Base-by-base conservation (phyloP, 306 rosid genomes). In the Cicer pinnatifidum region DNA sequence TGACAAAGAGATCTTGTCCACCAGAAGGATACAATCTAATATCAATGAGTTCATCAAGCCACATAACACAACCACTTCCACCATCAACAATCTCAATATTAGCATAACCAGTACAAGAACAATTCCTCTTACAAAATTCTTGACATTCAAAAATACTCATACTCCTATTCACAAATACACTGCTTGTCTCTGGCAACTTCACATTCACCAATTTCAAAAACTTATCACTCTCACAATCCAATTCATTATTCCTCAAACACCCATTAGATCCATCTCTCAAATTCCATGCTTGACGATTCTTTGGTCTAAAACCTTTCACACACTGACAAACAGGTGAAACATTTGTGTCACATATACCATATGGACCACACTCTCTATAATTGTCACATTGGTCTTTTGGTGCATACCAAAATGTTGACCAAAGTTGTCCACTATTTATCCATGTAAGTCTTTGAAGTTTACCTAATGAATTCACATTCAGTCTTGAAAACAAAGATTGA, bases 301-400 rank as follows among this genome's bases (percentile, higher is more conserved):
- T 86, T 0, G 97, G 97, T 0, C 28, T 37, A 52, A 91, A 93
- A 44, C 93, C 96, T 5, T 0, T 71, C 48, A 81, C 6, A 37
- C 98, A 93, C 20, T 68, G 61, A 60, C 97, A 93, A 17, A 88
- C 88, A 1, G 96, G 98, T 0, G 92, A 91, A 1, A 74, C 64
- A 37, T 90, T 81, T 0, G 88, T 11, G 69, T 93, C 91, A 20
- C 98, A 93, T 0, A 93, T 16, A 0, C 96, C 96, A 39, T 76
- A 86, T 0, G 97, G 85, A 2, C 93, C 98, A 47, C 98, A 93
- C 71, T 75, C 82, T 1, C 6, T 54, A 75, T 88, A 91, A 5
- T 3, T 0, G 43, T 90, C 88, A 50, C 91, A 88, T 70, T 86
- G 97, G 33, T 92, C 97, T 59, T 89, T 89, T 0, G 96, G 90